Evolutionary conservation across 1,284 basidiomycete genomes (phyloP), one percentile per base, ranked within the genome.

Genomic region (Heterobasidion irregulare): DNA sequence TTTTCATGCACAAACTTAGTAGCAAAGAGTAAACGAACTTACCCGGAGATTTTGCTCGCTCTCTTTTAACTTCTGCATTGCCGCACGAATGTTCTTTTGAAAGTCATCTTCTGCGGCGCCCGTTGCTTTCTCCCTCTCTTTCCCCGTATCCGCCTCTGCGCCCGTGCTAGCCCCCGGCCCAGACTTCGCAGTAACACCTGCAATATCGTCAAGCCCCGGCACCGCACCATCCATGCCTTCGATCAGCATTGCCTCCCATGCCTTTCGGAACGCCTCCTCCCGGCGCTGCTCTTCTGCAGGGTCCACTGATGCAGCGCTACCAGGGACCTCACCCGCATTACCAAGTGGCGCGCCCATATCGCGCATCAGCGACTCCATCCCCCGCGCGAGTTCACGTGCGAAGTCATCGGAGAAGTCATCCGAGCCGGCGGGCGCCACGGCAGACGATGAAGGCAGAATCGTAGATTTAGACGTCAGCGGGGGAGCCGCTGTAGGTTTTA

Each of bases 331-430:
- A 13, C 51, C 35, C 36, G 60, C 64, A 51, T 36, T 62, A 12
- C 61, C 63, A n/a, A 63, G 63, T 16, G 70, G 72, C 6, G 68
- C 70, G 10, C 69, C 72, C 15, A 96, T 75, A 64, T 85, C 86
- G 18, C 78, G 77, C 75, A 97, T 83, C 48, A 97, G 76, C n/a
- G 74, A 75, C 66, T 93, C 90, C 93, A 98, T 96, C 35, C 83
- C 88, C 64, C 80, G 76, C 6, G 86, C 83, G 47, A 97, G 76
- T 65, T 91, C 85, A 45, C 78, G 75, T 46, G 87, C 82, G 64
- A 94, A 92, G 53, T 84, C 66, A 54, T 76, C 60, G 60, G 62
- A 63, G 26, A 68, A 57, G 48, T 65, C 68, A 47, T 75, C 69
- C 45, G 74, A 73, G 70, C 58, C 68, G 66, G 57, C 66, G 64